Percentiles rank a stretch among this genome's conserved stretches.
Evolutionary conservation across 805 yeast species (phyloP).

Genomic region (Lipomyces yamadae): DNA sequence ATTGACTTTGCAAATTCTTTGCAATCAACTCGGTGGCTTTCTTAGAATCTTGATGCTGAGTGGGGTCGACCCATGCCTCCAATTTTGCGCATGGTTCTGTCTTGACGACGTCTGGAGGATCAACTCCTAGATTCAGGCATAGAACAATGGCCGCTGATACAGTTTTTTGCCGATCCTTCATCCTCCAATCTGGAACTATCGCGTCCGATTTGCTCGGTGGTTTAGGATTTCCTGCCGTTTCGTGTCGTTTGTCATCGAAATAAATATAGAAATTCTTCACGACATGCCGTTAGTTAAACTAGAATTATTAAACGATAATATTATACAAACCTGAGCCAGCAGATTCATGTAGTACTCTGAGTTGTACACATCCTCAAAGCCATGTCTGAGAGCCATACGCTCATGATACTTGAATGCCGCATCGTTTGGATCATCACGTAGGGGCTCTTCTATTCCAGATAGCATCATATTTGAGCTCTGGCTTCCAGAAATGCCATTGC

Average conservation of each 20-base stretch:
- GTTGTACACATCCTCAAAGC: constrained; percentile 62
- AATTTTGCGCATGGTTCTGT: constrained; percentile 90
- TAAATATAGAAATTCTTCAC: constrained; percentile 72
- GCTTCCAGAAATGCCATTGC: constrained; percentile 17
- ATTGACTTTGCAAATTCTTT: constrained; percentile 81
- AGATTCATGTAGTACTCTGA: constrained; percentile 55
- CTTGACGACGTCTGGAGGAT: constrained; percentile 93
- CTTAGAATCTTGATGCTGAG: constrained; percentile 77
- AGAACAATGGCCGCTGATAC: constrained; percentile 89
- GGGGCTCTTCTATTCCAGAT: constrained; percentile 24
- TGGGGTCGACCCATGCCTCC: constrained; percentile 94
- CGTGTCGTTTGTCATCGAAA: constrained; percentile 90
- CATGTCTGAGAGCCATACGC: constrained; percentile 52
- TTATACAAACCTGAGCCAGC: constrained; percentile 50
- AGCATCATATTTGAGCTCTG: constrained; percentile 11
- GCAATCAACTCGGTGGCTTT: constrained; percentile 92
- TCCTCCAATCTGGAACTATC: constrained; percentile 83
- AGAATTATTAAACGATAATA: neutral
- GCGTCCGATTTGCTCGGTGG: constrained; percentile 52
- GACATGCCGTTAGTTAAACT: constrained; percentile 13
- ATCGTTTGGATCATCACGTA: constrained; percentile 33
- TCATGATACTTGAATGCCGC: constrained; percentile 38
- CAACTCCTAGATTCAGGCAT: constrained; percentile 91
- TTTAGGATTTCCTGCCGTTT: constrained; percentile 81
- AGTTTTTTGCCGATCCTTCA: constrained; percentile 89